Percentiles rank a stretch among this genome's conserved stretches.
Conservation (phyloP, 192 early-diverging fungal genomes). For the Podila horticola region DNA sequence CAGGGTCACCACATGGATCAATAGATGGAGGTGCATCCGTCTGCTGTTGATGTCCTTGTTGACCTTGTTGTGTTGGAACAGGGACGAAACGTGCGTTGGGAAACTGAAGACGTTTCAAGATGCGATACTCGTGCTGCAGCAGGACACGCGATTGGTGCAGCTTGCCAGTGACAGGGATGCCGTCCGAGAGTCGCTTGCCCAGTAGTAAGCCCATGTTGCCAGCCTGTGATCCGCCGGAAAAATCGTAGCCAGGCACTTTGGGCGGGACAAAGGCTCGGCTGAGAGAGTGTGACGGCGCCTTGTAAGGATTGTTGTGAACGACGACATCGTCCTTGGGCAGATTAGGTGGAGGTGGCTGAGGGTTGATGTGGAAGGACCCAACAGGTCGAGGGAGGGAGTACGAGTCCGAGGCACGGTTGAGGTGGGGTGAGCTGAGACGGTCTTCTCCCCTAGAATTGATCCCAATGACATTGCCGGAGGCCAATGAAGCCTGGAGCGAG, state of each 20-base stretch:
- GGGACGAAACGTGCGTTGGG: constrained; percentile 21
- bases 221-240: constrained; percentile 32
- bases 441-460: neutral
- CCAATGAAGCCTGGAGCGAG: constrained; percentile 10
- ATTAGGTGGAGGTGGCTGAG: neutral
- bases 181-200: constrained; percentile 40
- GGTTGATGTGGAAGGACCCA: constrained; percentile 9
- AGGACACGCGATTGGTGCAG: constrained; percentile 32
- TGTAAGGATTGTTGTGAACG: constrained; percentile 31
- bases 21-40: neutral
- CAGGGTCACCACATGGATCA: neutral
- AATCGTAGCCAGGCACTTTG: constrained; percentile 29
- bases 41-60: neutral
- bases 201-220: constrained; percentile 40
- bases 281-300: constrained; percentile 20
- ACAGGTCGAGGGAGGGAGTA: constrained; percentile 4
- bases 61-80: neutral
- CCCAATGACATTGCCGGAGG: constrained; percentile 9
- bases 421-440: constrained; percentile 4
- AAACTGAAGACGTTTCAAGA: constrained; percentile 27
- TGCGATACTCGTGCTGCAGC: constrained; percentile 43
- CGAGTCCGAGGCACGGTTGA: neutral
- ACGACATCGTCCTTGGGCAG: neutral
- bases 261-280: constrained; percentile 36
- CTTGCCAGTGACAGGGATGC: constrained; percentile 22